Evolutionary conservation across 495 filamentous ascomycete genomes (phyloP).

Genomic region (Hypoxylon rickii): DNA sequence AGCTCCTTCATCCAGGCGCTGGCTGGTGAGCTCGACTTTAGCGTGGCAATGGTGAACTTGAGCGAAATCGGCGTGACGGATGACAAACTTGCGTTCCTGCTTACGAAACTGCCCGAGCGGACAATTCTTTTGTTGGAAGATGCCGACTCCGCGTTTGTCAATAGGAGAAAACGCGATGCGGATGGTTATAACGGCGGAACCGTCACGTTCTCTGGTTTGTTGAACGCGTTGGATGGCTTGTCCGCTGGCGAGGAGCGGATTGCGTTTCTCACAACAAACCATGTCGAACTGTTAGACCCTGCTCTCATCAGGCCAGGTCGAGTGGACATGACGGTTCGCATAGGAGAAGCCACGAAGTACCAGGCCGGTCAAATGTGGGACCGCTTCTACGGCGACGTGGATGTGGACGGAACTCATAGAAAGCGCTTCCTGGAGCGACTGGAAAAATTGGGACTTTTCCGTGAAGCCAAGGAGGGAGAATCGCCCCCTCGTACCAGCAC

Average conservation of each 20-base stretch:
- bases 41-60: conserved; percentile 91
- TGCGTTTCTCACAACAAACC: conserved; percentile 93
- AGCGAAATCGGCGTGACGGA: conserved; percentile 93
- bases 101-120: conserved; percentile 84
- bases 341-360: conserved; percentile 84
- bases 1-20: conserved; percentile 96
- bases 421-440: conserved; percentile 57
- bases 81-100: conserved; percentile 83
- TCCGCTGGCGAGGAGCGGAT: conserved; percentile 95
- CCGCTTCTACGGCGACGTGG: conserved; percentile 88
- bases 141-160: conserved; percentile 89
- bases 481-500: conserved; percentile 69
- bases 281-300: conserved; percentile 84
- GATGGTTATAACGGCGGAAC: conserved; percentile 90
- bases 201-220: conserved; percentile 90
- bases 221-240: conserved; percentile 93
- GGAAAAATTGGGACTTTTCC: conserved; percentile 54
- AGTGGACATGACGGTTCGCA: conserved; percentile 88
- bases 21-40: conserved; percentile 89
- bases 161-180: conserved; percentile 73
- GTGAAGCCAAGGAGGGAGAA: conserved; percentile 42
- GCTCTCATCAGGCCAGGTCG: conserved; percentile 89
- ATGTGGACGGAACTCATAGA: conserved; percentile 61
- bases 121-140: conserved; percentile 91
- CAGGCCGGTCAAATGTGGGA: conserved; percentile 91